These are phyloP conservation scores for Candida anglica DNA, from an alignment of 805 yeast genomes.

Conservation along the genomic window DNA sequence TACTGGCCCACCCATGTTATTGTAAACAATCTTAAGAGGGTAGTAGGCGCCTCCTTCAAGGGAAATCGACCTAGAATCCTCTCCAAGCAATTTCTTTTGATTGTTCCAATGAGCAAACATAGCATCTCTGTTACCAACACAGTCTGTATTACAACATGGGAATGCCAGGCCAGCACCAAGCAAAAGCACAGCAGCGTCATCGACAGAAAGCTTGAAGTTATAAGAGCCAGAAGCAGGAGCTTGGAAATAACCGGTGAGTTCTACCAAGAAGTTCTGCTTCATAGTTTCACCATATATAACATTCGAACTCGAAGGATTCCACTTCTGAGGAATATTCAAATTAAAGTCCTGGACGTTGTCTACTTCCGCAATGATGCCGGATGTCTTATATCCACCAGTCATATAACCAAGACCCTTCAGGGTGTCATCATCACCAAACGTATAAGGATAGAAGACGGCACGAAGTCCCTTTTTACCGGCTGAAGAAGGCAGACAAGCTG, in stretches of 20 bases:
- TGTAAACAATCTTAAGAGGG: slow-evolving; percentile 13
- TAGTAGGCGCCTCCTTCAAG: slow-evolving; percentile 11
- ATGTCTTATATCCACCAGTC: neutral
- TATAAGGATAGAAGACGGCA: neutral
- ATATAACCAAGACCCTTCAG: neutral
- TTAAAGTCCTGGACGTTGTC: neutral
- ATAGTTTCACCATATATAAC: neutral
- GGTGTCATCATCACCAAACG: neutral
- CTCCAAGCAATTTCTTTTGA: too few relatives aligned
- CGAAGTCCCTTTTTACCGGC: neutral
- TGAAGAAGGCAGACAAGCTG: neutral
- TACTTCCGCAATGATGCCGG: neutral
- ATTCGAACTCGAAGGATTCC: neutral
- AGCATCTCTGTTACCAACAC: too few relatives aligned
- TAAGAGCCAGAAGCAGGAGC: slow-evolving; percentile 26
- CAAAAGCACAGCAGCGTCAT: slow-evolving; percentile 28
- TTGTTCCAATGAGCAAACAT: too few relatives aligned
- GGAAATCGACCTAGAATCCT: too few relatives aligned
- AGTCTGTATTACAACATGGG: slow-evolving; percentile 27
- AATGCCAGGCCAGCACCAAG: slow-evolving; percentile 25
- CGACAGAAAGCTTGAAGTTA: slow-evolving; percentile 16
- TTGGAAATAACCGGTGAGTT: slow-evolving; percentile 15
- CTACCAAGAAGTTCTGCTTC: slow-evolving; percentile 13
- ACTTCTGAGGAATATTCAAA: neutral
- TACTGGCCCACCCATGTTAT: slow-evolving; percentile 6